phyloP scores from a whole-genome alignment of 768 basidiomycete species.

The Chalciporus pseudorubinellus region DNA sequence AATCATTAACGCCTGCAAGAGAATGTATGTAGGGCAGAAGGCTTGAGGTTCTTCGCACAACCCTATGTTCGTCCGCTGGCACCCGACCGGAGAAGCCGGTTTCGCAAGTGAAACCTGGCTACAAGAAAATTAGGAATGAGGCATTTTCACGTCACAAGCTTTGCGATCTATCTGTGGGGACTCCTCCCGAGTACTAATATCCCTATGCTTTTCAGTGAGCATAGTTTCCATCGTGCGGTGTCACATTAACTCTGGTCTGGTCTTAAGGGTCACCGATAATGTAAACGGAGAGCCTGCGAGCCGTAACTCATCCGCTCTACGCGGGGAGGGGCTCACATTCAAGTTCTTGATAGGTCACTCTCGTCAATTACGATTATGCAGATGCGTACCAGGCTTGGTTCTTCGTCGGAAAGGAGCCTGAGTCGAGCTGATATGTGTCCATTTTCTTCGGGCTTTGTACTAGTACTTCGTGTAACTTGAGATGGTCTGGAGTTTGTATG shows the following conservation, averaged over 20 bases:
- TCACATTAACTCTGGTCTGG: not conserved
- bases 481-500: too few relatives aligned
- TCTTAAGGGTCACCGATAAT: not conserved
- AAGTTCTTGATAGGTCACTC: not conserved
- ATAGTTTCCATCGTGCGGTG: not conserved
- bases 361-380: not conserved
- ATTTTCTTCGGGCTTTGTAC: not conserved
- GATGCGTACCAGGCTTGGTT: conserved; percentile 2
- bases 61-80: too few relatives aligned
- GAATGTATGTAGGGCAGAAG: too few relatives aligned
- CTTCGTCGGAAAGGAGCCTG: conserved; percentile 6
- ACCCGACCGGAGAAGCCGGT: too few relatives aligned
- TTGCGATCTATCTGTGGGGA: conserved; percentile 2
- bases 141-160: not conserved
- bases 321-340: not conserved
- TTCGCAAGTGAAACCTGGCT: too few relatives aligned
- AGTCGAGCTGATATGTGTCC: not conserved
- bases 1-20: too few relatives aligned
- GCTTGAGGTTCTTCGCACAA: too few relatives aligned
- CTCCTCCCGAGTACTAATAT: not conserved
- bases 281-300: conserved; percentile 1
- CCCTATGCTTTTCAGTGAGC: conserved; percentile 9
- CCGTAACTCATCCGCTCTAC: not conserved
- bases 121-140: too few relatives aligned
- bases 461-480: not conserved